Base-by-base conservation (phyloP, 805 yeast species). In the Sugiyamaella qingdaonensis region DNA sequence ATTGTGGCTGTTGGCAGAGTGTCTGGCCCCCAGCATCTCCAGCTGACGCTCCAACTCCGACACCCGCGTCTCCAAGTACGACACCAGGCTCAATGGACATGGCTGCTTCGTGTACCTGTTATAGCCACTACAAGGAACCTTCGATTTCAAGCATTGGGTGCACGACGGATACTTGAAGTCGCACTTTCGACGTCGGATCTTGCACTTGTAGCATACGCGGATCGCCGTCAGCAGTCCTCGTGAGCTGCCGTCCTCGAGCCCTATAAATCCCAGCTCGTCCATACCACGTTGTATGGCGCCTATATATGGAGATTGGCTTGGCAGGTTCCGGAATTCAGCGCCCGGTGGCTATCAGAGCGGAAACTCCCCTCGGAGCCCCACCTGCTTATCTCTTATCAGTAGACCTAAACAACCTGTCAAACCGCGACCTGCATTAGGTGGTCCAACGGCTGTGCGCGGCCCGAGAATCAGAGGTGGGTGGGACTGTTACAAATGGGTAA, bases 91-190 rank as follows among this genome's bases (percentile, higher is more conserved):
- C 19, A 39, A 16, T 39, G 43, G 43, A 16, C 43, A 39, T n/a
- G 43, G 43, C 24, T 39, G 19, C 21, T 39, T 39, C 4, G 43
- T 39, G 19, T 39, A 39, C 21, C 43, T 14, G 43, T 39, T 39
- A 39, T 39, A 39, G 5, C 43, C 43, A 16, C 24, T 21, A 16
- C 43, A 39, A 4, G 43, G 43, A 39, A 21, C 19, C 14, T 39
- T 39, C 4, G 43, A 14, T 19, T 47, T 49, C 33, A 52, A 39
- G 18, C 60, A 57, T 11, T 48, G 49, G 5, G 55, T 48, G 45
- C 60, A 57, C 24, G 60, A 52, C 11, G 60, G 60, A 36, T 57
- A 54, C 43, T 45, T 42, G 29, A 54, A 57, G 37, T 57, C 60
- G 54, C 60, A 57, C 31, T 57, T 57, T 47, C 53, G 58, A n/a